A percentile compares a stretch with the other conserved stretches of the same genome.
Conservation (phyloP, 257 asterid genomes). For the Nicotiana obtusifolia region DNA sequence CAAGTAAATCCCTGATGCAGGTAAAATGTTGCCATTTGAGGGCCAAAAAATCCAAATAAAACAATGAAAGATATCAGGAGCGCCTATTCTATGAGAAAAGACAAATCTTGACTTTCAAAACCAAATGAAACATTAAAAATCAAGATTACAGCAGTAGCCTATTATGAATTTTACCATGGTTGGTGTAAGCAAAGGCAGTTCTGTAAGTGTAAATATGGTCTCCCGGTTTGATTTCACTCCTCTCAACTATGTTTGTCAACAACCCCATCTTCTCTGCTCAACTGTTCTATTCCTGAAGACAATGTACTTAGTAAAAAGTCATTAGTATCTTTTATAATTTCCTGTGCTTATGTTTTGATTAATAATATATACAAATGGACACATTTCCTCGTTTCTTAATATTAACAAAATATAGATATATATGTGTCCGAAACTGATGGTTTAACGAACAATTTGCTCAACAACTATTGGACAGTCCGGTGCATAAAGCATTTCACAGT, state of each 20-base stretch:
- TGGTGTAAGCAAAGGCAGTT: slow-evolving; percentile 71
- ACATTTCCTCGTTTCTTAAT: too few relatives aligned
- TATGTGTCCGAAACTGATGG: too few relatives aligned
- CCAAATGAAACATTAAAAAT: not conserved
- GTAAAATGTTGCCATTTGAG: not conserved
- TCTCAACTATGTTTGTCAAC: slow-evolving; percentile 64
- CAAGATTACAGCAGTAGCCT: not conserved
- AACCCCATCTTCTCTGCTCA: slow-evolving; percentile 48
- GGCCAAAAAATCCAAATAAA: not conserved
- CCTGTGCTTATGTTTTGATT: too few relatives aligned
- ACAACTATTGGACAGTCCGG: too few relatives aligned
- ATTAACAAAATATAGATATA: too few relatives aligned
- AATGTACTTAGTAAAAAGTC: slow-evolving; percentile 4
- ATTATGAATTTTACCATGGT: slow-evolving; percentile 47
- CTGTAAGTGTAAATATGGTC: slow-evolving; percentile 91
- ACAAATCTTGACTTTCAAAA: not conserved
- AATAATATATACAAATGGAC: too few relatives aligned
- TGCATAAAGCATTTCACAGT: too few relatives aligned
- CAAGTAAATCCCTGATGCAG: not conserved
- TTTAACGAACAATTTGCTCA: too few relatives aligned
- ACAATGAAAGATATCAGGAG: not conserved
- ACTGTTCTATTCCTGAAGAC: not conserved
- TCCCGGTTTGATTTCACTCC: slow-evolving; percentile 63
- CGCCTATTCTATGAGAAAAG: not conserved
- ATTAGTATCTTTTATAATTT: too few relatives aligned